Base-by-base conservation (phyloP, 164 flowering plant species). In the Euptelea pleiosperma region DNA sequence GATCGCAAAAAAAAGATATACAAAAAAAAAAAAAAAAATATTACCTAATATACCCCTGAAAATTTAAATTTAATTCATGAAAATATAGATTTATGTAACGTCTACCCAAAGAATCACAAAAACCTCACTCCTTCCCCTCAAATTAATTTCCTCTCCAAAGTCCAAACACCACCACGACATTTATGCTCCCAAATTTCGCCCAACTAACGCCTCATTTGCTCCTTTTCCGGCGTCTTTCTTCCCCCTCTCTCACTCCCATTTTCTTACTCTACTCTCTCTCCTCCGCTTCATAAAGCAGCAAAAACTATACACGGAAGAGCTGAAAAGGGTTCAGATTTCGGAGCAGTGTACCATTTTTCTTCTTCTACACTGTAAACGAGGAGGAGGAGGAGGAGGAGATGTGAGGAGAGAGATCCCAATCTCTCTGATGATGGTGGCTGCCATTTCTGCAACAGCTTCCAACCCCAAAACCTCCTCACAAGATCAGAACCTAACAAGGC, bases 361-460 rank as follows among this genome's bases (percentile, higher is more conserved):
- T n/a, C n/a, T n/a, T n/a, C n/a, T n/a, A n/a, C n/a, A n/a, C n/a
- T n/a, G n/a, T n/a, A n/a, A n/a, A n/a, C n/a, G n/a, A n/a, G n/a
- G n/a, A n/a, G n/a, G n/a, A n/a, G n/a, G 11, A 29, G 22, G 18
- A 24, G 4, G 39, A 30, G 36, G 47, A 39, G 26, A 24, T 33
- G 18, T 6, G 40, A 36, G 44, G 40, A 36, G 7, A n/a, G 50
- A 30, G 51, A 52, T 28, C 24, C 11, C 8, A 19, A 22, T 9
- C 3, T 30, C 16, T 47, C 16, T 56, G 71, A 76, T 75, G 65
- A 83, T 87, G 97, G 87, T 87, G 75, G 89, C 87, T 72, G 85
- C 90, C 39, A 57, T 82, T 69, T 71, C 86, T 51, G 68, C 67
- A 24, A 47, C 69, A 45, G 56, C 72, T 34, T 50, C 71, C 16